Evolutionary conservation across 1,284 basidiomycete species (phyloP).

Genomic region (Cerioporus squamosus): DNA sequence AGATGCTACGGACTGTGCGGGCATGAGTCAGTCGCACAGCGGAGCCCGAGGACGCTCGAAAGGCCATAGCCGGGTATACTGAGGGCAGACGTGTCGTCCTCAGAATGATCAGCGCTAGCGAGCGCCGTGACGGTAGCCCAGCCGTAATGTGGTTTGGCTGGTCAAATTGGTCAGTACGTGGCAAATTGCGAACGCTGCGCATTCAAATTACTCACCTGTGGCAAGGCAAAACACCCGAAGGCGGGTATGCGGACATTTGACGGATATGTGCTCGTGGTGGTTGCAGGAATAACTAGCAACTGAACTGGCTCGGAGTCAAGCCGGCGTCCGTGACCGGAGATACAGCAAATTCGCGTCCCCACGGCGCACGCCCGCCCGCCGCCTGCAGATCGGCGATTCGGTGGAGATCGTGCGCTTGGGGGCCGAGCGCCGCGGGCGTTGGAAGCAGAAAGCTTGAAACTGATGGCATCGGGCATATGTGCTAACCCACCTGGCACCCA

Average conservation of each 20-base stretch:
- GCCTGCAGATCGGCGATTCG: constrained; percentile 9
- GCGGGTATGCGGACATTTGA: too few species aligned
- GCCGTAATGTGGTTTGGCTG: background rate
- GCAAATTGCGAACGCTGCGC: too few species aligned
- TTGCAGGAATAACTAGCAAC: background rate
- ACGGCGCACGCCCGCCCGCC: too few species aligned
- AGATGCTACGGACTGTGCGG: background rate
- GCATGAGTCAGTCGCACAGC: constrained; percentile 13
- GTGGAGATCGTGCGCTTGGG: constrained; percentile 11
- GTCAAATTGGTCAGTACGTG: background rate
- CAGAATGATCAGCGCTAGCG: background rate
- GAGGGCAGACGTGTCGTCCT: too few species aligned
- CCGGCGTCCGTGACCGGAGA: constrained; percentile 12
- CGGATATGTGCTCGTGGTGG: too few species aligned
- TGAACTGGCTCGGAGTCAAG: too few species aligned
- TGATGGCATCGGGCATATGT: constrained; percentile 17
- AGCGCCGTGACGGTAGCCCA: background rate
- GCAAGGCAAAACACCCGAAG: too few species aligned
- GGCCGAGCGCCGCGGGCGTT: constrained; percentile 17
- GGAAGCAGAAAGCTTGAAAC: constrained; percentile 23
- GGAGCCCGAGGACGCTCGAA: too few species aligned
- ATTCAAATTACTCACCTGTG: too few species aligned
- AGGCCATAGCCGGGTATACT: too few species aligned
- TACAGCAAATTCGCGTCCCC: background rate
- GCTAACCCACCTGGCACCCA: background rate